Base-by-base conservation (phyloP, 495 filamentous ascomycete genomes). In the Hypoxylon lenormandii region DNA sequence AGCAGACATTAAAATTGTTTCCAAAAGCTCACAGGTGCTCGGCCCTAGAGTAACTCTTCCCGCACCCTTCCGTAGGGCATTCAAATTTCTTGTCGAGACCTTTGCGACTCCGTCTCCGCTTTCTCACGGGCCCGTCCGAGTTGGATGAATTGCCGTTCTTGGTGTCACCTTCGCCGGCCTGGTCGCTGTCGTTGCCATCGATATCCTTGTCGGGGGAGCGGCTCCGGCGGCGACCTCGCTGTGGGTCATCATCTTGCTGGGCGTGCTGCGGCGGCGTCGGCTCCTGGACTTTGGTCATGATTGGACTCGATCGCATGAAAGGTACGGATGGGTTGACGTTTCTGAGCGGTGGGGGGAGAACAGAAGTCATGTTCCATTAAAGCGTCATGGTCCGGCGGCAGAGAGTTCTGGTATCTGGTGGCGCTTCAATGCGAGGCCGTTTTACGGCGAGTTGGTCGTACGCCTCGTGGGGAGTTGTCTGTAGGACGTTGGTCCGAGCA, bases 21-120 rank as follows among this genome's bases (percentile, higher is more conserved):
- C 13, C 38, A 53, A 51, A 51, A 46, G 63, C 84, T 78, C 78
- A 97, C 77, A 98, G 84, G 82, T 98, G 95, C 79, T 98, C 95
- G 19, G 94, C 94, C 70, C 95, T 88, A 19, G 94, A 97, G 79
- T 98, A 98, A 74, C 90, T 94, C 84, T 97, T 98, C 21, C 92
- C 93, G 68, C 95, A 98, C 23, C 90, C 92, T 67, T 93, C 90
- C 49, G 92, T 88, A 10, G 90, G 89, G 77, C 95, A 98, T 69
- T 94, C 90, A 67, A 97, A 98, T 74, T 97, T 97, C 80, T 95
- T 97, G 77, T 97, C 94, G 30, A 90, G 81, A 26, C 91, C 91
- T 77, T 96, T 97, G 64, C 94, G 90, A 80, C 90, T 93, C 70
- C 91, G 84, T 74, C 92, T 87, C 57, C 93, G 85, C 78, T 94